Base-by-base conservation (phyloP, 345 rosid species). In the Excoecaria cochinchinensis region DNA sequence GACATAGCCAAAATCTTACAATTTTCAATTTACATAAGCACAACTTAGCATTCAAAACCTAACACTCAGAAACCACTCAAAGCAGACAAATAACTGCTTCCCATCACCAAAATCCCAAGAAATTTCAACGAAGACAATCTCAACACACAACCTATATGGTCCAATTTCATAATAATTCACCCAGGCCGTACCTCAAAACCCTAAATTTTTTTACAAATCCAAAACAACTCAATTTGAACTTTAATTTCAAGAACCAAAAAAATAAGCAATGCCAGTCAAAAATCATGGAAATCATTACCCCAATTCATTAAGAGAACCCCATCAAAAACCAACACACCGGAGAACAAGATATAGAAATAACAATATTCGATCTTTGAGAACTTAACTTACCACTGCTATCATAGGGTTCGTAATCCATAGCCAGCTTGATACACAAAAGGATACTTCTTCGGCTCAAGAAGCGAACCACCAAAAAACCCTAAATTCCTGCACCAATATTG, bases 301-400 rank as follows among this genome's bases (percentile, higher is more conserved):
- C 72, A 64, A 68, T 38, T 11, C 21, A 60, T 47, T 14, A 14
- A 66, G 61, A 51, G 22, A 57, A 67, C 42, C 67, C 67, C 36
- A 51, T 42, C 5, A 4, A 24, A 62, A 64, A 77, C 67, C 78
- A 71, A 53, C 6, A 69, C 4, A 12, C 22, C 36, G 39, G 51
- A 71, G 52, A 63, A 52, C 1, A 19, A 19, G 5, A 8, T 14
- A 17, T 72, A 67, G 50, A 9, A 36, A 81, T 31, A 55, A 36
- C 70, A 69, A 70, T 46, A 59, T 22, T 24, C 24, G 74, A 75
- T 82, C 19, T 46, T 67, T 50, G 64, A 53, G 44, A 72, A 72
- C 46, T 2, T 72, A 83, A 89, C 93, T 86, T 66, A 89, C 96
- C 93, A 71, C 93, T 91, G 87, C 92, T 91, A 78, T 89, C 96